Base-by-base conservation (phyloP, 129 eudicot genomes). In the Chrysanthemum seticuspe region DNA sequence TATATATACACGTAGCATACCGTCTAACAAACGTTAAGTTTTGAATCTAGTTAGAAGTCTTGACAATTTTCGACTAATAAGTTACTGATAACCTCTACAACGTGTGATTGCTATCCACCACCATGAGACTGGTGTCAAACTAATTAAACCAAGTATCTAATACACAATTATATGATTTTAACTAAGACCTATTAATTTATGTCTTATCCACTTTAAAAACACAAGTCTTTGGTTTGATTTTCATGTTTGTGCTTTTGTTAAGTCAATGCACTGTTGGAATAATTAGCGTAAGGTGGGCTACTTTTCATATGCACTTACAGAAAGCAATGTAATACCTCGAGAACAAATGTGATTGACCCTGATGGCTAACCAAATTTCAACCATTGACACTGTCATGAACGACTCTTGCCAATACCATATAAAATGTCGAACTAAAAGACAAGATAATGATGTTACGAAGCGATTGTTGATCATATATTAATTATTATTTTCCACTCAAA, bases 401-500 rank as follows among this genome's bases (percentile, higher is more conserved):
- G 76, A 77, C 76, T 49, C 60, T 62, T 68, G 75, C 53, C 52
- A 60, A 23, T 31, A 29, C 55, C 55, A 69, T 62, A 62, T 62
- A 62, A 70, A 36, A 57, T 6, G 27, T 15, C n/a, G 25, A 0
- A 56, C 55, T 75, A 66, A 12, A 55, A 66, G 55, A 63, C 72
- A 78, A 65, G 16, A 78, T 16, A 71, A 5, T 11, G 15, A 65
- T 12, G 63, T 56, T 31, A 47, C 14, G 82, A 78, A 78, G 72
- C 40, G 82, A 78, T 71, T 72, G 78, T 49, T 59, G 49, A 78
- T 27, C 48, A 72, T 64, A 64, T 64, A 36, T 78, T 78, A 65
- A 68, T 65, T 45, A 78, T 64, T 72, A 78, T 34, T 52, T 36
- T 78, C 82, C 82, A 78, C 78, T 65, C 72, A 65, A n/a, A 64